phyloP scores from a whole-genome alignment of 1,284 basidiomycete genomes.

The Tilletia indica region DNA sequence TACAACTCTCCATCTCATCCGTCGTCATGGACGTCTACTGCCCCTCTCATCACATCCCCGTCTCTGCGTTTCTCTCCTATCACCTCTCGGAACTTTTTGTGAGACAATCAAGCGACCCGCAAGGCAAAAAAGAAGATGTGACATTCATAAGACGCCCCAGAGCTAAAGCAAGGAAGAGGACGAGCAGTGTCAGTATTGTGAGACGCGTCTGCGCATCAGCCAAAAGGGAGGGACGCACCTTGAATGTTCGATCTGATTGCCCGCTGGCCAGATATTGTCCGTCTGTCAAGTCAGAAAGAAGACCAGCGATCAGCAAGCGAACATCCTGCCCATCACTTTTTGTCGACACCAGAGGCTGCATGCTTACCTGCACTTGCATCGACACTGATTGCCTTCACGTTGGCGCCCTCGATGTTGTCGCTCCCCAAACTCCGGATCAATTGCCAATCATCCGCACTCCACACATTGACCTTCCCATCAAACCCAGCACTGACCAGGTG shows the following conservation, averaged over 20 bases:
- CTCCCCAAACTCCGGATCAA: slow-evolving; percentile 74
- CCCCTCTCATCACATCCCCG: background rate
- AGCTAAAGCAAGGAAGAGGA: background rate
- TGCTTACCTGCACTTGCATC: slow-evolving; percentile 63
- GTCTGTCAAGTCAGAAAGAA: background rate
- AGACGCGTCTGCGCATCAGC: background rate
- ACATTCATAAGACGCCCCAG: background rate
- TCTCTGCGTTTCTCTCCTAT: background rate
- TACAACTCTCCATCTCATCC: background rate
- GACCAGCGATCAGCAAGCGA: background rate
- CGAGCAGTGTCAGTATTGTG: background rate
- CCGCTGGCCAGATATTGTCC: slow-evolving; percentile 31
- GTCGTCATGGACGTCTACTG: background rate
- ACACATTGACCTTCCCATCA: slow-evolving; percentile 90
- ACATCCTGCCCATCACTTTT: background rate
- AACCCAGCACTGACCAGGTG: slow-evolving; percentile 93
- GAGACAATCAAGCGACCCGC: background rate
- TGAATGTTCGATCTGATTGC: slow-evolving; percentile 31
- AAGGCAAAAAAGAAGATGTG: background rate
- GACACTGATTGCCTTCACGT: slow-evolving; percentile 96
- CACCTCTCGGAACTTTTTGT: background rate
- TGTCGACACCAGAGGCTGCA: background rate
- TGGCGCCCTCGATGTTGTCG: slow-evolving; percentile 65
- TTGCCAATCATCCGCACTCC: slow-evolving; percentile 99
- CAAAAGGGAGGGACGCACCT: slow-evolving; percentile 8